Evolutionary conservation across 805 yeast genomes (phyloP).

Genomic region (Pichia insulana): DNA sequence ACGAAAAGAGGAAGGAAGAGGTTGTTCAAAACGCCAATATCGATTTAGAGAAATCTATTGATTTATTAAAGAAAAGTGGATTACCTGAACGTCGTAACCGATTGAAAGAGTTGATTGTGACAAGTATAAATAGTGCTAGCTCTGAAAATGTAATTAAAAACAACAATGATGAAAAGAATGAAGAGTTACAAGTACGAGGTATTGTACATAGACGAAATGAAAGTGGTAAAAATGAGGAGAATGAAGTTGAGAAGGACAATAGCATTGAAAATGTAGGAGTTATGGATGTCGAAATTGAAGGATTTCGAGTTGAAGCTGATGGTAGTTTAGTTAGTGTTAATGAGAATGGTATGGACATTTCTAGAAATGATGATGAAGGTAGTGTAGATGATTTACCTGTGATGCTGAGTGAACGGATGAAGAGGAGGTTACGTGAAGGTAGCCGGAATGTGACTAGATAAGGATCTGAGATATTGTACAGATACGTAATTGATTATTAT

Average conservation of each 20-base stretch:
- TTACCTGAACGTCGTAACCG: constrained; percentile 32
- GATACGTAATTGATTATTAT: too few species aligned
- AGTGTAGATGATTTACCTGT: constrained; percentile 4
- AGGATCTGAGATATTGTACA: background rate
- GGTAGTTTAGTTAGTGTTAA: constrained; percentile 2
- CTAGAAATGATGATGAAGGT: background rate
- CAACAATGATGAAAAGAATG: constrained; percentile 17
- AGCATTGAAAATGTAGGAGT: background rate
- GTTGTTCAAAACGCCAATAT: constrained; percentile 22
- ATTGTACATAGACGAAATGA: background rate
- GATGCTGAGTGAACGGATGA: constrained; percentile 26
- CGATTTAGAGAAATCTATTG: constrained; percentile 81
- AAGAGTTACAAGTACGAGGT: background rate
- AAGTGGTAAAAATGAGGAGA: too few species aligned
- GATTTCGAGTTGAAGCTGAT: constrained; percentile 14
- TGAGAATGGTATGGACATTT: background rate
- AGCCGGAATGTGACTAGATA: background rate
- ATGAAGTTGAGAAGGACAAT: too few species aligned
- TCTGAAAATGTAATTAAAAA: constrained; percentile 43
- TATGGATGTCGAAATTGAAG: constrained; percentile 9
- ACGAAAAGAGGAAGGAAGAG: constrained; percentile 34
- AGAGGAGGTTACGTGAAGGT: constrained; percentile 19
- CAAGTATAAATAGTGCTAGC: constrained; percentile 58
- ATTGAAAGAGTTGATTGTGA: constrained; percentile 68
- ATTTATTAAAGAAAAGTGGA: constrained; percentile 80